Conservation (phyloP, 78 protist genomes). For the Thecamonas trahens region DNA sequence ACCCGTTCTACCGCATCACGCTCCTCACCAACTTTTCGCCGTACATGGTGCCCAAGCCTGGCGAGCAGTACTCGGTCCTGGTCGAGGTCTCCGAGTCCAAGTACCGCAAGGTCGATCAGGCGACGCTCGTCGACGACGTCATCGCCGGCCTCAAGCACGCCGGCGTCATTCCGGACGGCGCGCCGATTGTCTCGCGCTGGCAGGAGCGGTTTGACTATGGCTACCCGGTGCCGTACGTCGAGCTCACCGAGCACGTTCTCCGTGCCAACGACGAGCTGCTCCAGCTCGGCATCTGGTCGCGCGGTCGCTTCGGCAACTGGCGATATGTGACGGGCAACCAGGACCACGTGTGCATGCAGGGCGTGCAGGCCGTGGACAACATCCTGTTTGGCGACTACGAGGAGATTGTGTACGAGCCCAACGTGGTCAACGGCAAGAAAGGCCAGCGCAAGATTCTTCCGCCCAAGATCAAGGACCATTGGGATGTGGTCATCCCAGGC, state of each 20-base stretch:
- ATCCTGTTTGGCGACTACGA: too few species aligned
- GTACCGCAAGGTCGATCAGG: not conserved
- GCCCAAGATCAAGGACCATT: too few species aligned
- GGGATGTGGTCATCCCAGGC: too few species aligned
- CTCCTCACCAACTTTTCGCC: conserved; percentile 20
- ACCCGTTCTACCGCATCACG: conserved; percentile 24
- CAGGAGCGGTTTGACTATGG: conserved; percentile 2
- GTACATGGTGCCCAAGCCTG: not conserved
- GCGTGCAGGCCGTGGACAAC: conserved; percentile 1
- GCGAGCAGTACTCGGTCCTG: not conserved
- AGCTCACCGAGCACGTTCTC: conserved; percentile 2
- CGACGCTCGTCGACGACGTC: conserved; percentile 6
- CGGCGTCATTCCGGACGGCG: not conserved
- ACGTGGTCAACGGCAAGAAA: not conserved
- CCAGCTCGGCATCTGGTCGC: not conserved
- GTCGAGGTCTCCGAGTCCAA: not conserved
- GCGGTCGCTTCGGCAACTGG: conserved; percentile 32
- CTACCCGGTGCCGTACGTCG: conserved; percentile 29
- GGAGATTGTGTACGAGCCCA: not conserved
- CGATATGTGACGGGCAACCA: conserved; percentile 24
- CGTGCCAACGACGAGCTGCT: not conserved
- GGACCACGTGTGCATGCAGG: conserved; percentile 21
- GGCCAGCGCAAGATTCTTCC: too few species aligned
- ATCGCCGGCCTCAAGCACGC: not conserved
- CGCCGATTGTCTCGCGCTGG: not conserved